Evolutionary conservation across 1,139 yeast genomes (phyloP).

Genomic region (Wickerhamomyces sp.): DNA sequence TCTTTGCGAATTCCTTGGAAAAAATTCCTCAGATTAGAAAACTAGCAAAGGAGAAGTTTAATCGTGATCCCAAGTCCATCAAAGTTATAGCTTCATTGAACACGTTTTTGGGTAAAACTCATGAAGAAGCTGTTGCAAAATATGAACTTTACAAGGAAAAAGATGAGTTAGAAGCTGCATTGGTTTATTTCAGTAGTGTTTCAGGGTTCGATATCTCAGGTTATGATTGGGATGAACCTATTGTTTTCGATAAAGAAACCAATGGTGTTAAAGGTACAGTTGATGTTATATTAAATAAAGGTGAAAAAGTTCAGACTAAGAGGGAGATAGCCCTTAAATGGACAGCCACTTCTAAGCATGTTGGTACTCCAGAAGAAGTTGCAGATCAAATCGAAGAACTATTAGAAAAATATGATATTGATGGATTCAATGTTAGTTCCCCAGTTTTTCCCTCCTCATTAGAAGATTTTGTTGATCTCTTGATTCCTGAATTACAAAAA

Average conservation of each 20-base stretch:
- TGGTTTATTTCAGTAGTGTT: conserved; percentile 11
- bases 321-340: conserved; percentile 6
- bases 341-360: conserved; percentile 10
- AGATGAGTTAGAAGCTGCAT: conserved; percentile 19
- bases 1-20: conserved; percentile 24
- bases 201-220: conserved; percentile 2
- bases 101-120: conserved; percentile 24
- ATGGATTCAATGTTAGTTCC: conserved; percentile 28
- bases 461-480: conserved; percentile 25
- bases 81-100: conserved; percentile 23
- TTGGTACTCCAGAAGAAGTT: conserved; percentile 25
- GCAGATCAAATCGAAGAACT: conserved; percentile 25
- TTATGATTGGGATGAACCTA: conserved; percentile 2
- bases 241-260: conserved; percentile 2
- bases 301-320: conserved; percentile 5
- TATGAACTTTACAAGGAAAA: conserved; percentile 18
- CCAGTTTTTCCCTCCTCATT: conserved; percentile 25
- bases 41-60: conserved; percentile 21
- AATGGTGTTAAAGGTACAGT: conserved; percentile 1
- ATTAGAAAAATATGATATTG: conserved; percentile 26
- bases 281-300: conserved; percentile 12
- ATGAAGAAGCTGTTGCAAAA: conserved; percentile 26
- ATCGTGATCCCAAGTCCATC: conserved; percentile 23
- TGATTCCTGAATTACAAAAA: conserved; percentile 26
- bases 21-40: conserved; percentile 16